Evolutionary conservation across 2,329 filamentous ascomycete species (phyloP).

Genomic region (Claviceps citrina): DNA sequence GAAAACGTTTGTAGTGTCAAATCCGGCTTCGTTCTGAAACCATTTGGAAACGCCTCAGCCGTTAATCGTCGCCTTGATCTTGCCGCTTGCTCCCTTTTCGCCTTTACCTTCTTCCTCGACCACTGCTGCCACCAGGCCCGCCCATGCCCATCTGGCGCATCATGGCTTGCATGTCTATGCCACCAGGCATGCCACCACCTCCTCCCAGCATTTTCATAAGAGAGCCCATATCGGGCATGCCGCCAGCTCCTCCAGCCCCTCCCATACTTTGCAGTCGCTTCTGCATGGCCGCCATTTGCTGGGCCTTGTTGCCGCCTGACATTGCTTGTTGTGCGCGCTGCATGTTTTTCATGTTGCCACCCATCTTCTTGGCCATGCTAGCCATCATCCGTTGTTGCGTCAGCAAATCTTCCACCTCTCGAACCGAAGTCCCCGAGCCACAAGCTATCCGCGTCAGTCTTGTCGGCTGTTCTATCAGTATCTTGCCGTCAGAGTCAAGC

Average conservation of each 20-base stretch:
- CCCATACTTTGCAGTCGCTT: constrained; percentile 90
- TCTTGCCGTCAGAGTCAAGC: constrained; percentile 85
- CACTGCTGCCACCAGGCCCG: constrained; percentile 13
- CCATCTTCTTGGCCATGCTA: constrained; percentile 98
- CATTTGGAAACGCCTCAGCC: too few species aligned
- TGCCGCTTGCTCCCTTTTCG: neutral
- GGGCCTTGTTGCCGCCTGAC: constrained; percentile 78
- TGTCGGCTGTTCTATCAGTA: constrained; percentile 81
- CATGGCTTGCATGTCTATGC: constrained; percentile 69
- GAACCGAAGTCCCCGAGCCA: constrained; percentile 79
- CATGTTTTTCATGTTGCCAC: constrained; percentile 95
- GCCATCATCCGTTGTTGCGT: constrained; percentile 98
- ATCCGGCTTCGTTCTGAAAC: too few species aligned
- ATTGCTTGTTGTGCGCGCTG: constrained; percentile 82
- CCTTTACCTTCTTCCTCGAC: constrained; percentile 17
- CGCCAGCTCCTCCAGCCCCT: constrained; percentile 47
- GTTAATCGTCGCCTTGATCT: neutral
- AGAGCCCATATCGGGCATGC: constrained; percentile 68
- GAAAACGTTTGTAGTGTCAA: too few species aligned
- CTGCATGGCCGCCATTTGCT: constrained; percentile 95
- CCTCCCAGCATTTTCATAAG: constrained; percentile 85
- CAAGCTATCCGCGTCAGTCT: constrained; percentile 84
- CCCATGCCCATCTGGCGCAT: constrained; percentile 56
- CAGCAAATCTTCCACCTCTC: constrained; percentile 83
- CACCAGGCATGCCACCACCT: constrained; percentile 44